Percentiles rank a stretch among this genome's conserved stretches.
Conservation (phyloP, 164 flowering plant genomes). For the Saururus chinensis region DNA sequence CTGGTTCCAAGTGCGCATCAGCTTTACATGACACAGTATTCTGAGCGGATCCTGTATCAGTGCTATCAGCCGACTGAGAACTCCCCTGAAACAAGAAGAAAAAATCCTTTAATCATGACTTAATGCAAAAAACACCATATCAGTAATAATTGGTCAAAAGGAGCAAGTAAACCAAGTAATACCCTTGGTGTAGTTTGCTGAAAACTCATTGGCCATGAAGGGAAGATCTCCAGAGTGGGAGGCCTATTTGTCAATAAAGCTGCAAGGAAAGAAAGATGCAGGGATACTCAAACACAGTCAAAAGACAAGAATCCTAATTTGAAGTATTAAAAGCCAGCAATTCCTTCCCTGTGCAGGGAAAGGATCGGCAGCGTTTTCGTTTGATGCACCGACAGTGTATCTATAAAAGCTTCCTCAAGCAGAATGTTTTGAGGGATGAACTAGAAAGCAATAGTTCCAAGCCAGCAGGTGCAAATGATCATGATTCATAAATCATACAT, state of each 20-base stretch:
- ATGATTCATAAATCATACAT: slow-evolving; percentile 39
- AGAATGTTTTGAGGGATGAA: slow-evolving; percentile 40
- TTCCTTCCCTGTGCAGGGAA: too few species aligned
- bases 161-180: background rate
- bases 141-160: background rate
- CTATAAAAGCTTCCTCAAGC: background rate
- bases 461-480: slow-evolving; percentile 3
- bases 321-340: too few species aligned
- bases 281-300: background rate
- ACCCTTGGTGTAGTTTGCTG: slow-evolving; percentile 10
- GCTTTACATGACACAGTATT: slow-evolving; percentile 46
- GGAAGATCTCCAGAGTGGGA: slow-evolving; percentile 13
- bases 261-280: slow-evolving; percentile 3
- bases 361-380: too few species aligned
- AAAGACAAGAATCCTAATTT: too few species aligned
- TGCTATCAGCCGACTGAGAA: slow-evolving; percentile 65
- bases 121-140: background rate
- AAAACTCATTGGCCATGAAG: slow-evolving; percentile 13
- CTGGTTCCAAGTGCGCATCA: slow-evolving; percentile 45
- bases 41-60: slow-evolving; percentile 62
- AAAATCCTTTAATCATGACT: background rate
- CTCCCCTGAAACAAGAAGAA: slow-evolving; percentile 28
- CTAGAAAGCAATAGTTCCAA: slow-evolving; percentile 14
- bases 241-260: slow-evolving; percentile 6
- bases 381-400: too few species aligned